phyloP scores from a whole-genome alignment of 2,329 filamentous ascomycete genomes.

The Phaeophleospora eucalypticola region DNA sequence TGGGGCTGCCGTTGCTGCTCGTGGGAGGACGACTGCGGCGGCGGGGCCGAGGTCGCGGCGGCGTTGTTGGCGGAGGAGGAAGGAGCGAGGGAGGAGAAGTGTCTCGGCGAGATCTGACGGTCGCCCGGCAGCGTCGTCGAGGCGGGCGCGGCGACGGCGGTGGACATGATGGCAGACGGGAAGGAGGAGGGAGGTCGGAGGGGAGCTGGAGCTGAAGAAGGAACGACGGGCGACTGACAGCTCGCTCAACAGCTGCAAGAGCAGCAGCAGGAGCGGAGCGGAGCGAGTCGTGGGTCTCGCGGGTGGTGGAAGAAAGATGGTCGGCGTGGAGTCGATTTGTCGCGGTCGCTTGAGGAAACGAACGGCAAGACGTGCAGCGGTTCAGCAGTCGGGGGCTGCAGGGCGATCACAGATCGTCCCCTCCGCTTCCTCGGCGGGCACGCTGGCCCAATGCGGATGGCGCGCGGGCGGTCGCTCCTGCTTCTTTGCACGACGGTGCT shows the following conservation, averaged over 20 bases:
- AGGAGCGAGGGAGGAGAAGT: constrained; percentile 43
- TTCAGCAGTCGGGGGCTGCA: neutral
- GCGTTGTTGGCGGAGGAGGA: constrained; percentile 31
- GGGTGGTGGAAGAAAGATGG: neutral
- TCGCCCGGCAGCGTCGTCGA: constrained; percentile 35
- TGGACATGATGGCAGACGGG: constrained; percentile 39
- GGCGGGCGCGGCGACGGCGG: constrained; percentile 43
- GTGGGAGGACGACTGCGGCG: constrained; percentile 10
- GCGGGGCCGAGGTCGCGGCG: constrained; percentile 4
- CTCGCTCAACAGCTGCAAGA: neutral
- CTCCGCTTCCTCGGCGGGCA: too few relatives aligned
- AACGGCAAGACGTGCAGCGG: neutral
- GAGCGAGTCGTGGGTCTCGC: neutral
- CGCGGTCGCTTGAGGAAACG: neutral
- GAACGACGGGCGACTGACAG: neutral
- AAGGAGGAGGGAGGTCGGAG: neutral
- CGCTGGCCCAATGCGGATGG: too few relatives aligned
- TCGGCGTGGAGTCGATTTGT: neutral
- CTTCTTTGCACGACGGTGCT: too few relatives aligned
- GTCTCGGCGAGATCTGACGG: constrained; percentile 37
- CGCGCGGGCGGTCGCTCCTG: too few relatives aligned
- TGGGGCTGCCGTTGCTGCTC: too few relatives aligned
- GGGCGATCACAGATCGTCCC: neutral
- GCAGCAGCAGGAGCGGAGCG: neutral
- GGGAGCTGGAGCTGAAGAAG: neutral